A percentile compares a stretch with the other conserved stretches of the same genome.
Conservation (phyloP, 306 rosid genomes). For the Quercus dentata region DNA sequence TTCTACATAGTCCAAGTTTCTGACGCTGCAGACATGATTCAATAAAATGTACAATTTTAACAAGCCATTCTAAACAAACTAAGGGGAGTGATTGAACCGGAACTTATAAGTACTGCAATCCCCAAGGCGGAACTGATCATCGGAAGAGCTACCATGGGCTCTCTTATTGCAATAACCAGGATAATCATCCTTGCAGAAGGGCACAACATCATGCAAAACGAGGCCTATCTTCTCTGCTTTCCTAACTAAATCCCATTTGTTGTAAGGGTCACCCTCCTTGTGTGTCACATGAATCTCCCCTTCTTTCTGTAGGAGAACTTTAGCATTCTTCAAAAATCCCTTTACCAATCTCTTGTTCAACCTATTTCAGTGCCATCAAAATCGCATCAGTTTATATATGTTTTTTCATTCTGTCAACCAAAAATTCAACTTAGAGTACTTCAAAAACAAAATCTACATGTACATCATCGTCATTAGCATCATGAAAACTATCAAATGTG, state of each 20-base stretch:
- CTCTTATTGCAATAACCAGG: slow-evolving; percentile 78
- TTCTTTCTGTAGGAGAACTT: slow-evolving; percentile 45
- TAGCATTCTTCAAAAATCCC: slow-evolving; percentile 61
- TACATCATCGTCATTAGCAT: too few species aligned
- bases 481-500: too few species aligned
- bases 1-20: too few species aligned
- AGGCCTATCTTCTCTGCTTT: slow-evolving; percentile 64
- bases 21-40: background rate
- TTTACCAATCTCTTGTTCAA: slow-evolving; percentile 72
- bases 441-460: background rate
- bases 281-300: slow-evolving; percentile 75
- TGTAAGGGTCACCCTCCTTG: slow-evolving; percentile 76
- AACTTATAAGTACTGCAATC: slow-evolving; percentile 63
- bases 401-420: too few species aligned
- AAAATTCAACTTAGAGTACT: too few species aligned
- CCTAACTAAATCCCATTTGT: slow-evolving; percentile 60
- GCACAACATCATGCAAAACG: slow-evolving; percentile 32
- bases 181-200: slow-evolving; percentile 52
- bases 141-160: slow-evolving; percentile 55
- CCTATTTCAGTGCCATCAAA: slow-evolving; percentile 34
- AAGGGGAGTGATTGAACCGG: slow-evolving; percentile 29
- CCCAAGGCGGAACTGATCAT: slow-evolving; percentile 50
- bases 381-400: background rate
- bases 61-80: background rate
- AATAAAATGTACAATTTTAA: background rate